These are phyloP conservation scores for Phytophthora megakarya DNA, from an alignment of 352 stramenopile genomes.

Conservation along the genomic window DNA sequence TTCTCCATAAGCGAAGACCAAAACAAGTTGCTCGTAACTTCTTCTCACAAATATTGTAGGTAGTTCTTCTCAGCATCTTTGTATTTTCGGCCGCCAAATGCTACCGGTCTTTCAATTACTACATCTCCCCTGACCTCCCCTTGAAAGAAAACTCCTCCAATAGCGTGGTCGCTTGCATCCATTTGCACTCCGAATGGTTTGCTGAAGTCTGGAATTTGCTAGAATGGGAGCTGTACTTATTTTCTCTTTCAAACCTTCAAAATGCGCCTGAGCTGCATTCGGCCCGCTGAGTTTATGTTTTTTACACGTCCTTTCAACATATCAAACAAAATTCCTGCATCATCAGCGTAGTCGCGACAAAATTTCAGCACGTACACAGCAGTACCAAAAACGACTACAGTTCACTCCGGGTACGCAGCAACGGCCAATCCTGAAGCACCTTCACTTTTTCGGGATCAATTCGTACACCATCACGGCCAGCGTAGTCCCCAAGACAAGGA, in stretches of 20 bases:
- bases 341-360: too few relatives aligned
- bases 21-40: conserved; percentile 20
- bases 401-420: too few relatives aligned
- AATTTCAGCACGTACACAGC: too few relatives aligned
- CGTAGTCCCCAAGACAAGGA: conserved; percentile 33
- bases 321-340: too few relatives aligned
- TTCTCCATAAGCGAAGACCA: conserved; percentile 10
- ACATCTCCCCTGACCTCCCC: not conserved
- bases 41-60: conserved; percentile 14
- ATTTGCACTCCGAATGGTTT: conserved; percentile 9
- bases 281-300: not conserved
- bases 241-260: conserved; percentile 1
- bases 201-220: conserved; percentile 7
- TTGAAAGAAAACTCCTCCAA: conserved; percentile 16
- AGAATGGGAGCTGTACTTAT: not conserved
- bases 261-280: conserved; percentile 16
- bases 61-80: conserved; percentile 14
- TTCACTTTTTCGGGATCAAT: conserved; percentile 30
- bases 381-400: too few relatives aligned
- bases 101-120: conserved; percentile 3
- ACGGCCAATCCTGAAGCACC: too few relatives aligned
- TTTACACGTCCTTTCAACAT: conserved; percentile 14
- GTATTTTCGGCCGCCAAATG: conserved; percentile 20
- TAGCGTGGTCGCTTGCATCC: conserved; percentile 8
- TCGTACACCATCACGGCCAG: conserved; percentile 16